These are phyloP conservation scores for Orbilia oligospora DNA, from an alignment of 2,329 filamentous ascomycete genomes.

Conservation along the genomic window DNA sequence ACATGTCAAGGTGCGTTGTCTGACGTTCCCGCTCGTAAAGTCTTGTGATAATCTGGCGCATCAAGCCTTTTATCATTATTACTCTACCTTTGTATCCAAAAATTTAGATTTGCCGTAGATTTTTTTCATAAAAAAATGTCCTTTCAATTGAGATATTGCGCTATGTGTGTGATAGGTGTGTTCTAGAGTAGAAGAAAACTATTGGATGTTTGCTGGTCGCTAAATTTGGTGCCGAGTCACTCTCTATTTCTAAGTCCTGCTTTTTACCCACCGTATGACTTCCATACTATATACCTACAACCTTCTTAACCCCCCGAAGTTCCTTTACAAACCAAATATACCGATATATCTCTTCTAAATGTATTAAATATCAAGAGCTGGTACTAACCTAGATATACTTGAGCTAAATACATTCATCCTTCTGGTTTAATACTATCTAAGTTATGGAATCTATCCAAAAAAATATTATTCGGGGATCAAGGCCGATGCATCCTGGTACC, in stretches of 20 bases:
- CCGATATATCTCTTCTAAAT: neutral
- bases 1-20: constrained; percentile 3
- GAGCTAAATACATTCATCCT: neutral
- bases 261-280: constrained; percentile 16
- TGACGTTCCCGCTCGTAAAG: neutral
- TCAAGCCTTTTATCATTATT: neutral
- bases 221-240: constrained; percentile 18
- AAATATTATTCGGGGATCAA: neutral
- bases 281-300: constrained; percentile 6
- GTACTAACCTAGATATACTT: neutral
- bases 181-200: constrained; percentile 3
- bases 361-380: neutral
- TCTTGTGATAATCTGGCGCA: neutral
- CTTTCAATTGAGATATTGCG: neutral
- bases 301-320: neutral
- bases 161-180: no score
- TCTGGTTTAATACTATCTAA: neutral
- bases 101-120: neutral
- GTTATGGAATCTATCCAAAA: neutral
- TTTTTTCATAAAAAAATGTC: neutral
- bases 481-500: constrained; percentile 13
- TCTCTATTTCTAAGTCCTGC: constrained; percentile 3
- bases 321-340: constrained; percentile 7
- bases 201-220: constrained; percentile 19
- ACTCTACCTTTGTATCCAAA: neutral